Percentiles rank a stretch among this genome's conserved stretches.
Conservation (phyloP, 169 alveolate species). For the Pseudocohnilembus persalinus region DNA sequence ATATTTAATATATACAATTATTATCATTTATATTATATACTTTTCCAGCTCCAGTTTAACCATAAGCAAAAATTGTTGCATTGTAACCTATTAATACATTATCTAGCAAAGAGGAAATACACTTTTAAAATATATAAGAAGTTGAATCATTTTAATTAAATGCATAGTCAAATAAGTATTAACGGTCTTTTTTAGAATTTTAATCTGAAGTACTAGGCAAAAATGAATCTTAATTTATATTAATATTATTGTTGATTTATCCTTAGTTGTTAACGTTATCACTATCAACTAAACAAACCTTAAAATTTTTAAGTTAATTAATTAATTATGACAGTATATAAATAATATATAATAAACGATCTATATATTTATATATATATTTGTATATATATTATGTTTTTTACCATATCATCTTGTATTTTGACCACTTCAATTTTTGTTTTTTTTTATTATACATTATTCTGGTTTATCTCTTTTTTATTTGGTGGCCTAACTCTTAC, state of each 20-base stretch:
- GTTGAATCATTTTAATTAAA: conserved; percentile 89
- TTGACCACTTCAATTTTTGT: conserved; percentile 54
- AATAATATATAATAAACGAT: not conserved
- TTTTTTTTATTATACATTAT: not conserved
- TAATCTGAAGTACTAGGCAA: conserved; percentile 47
- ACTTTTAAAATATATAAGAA: conserved; percentile 82
- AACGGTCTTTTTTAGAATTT: conserved; percentile 69
- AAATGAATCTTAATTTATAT: conserved; percentile 40
- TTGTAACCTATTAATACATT: conserved; percentile 92
- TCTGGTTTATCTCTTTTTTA: conserved; percentile 60
- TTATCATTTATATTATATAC: conserved; percentile 85
- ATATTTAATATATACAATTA: too few relatives aligned
- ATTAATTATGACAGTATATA: not conserved
- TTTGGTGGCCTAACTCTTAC: conserved; percentile 78
- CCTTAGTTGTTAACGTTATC: conserved; percentile 44
- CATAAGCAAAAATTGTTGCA: conserved; percentile 97
- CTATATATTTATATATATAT: not conserved
- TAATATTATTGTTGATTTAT: not conserved
- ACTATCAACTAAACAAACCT: conserved; percentile 64
- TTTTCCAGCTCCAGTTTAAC: conserved; percentile 99
- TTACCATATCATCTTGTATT: conserved; percentile 66
- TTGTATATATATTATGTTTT: not conserved
- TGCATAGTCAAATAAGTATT: conserved; percentile 92
- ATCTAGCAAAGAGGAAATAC: conserved; percentile 83
- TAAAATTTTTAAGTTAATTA: not conserved